Evolutionary conservation across 192 early-diverging fungal genomes (phyloP), one percentile per base, ranked within the genome.

Genomic region (Coemansia sp.): DNA sequence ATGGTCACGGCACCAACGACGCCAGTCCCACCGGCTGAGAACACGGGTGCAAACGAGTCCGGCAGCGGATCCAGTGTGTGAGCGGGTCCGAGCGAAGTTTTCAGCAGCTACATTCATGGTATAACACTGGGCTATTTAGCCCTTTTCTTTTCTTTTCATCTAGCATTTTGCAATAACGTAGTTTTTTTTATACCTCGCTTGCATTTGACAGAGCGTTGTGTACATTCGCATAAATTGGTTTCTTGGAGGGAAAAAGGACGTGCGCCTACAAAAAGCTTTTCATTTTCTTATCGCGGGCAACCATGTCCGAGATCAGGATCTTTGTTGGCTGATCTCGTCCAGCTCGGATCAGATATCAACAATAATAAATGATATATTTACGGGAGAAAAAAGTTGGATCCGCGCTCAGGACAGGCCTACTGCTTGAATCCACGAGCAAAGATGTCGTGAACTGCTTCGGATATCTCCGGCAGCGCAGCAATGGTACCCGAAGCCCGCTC

Each of bases 391-490:
- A 43, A 43, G 40, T 5, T 43, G 20, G 43, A 45, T 45, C n/a
- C 18, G n/a, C 43, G n/a, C n/a, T 45, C 43, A 45, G 43, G 18
- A 20, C 40, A 11, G 48, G 24, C 6, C 26, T 67, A 75, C 16
- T 35, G 51, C 64, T 70, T 60, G 60, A 59, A 70, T 16, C 68
- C 75, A 4, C 60, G 31, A 9, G 63, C 76, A 66, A 78, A 78
- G 48, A 78, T 69, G 9, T 64, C 59, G 70, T 73, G 76, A 16
- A 78, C 70, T 8, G 70, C 35, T n/a, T 72, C 45, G 11, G 73
- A 64, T 24, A 81, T 72, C 60, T 59, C 69, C 9, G 78, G 78
- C 7, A 75, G 78, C 14, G 39, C 38, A n/a, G 23, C 8, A 46
- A 40, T 23, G 23, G 56, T 7, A 20, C 40, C 9, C 57, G 50